Percentiles rank a stretch among this genome's conserved stretches.
Conservation (phyloP, 2,329 filamentous ascomycete genomes). For the Fragosphaeria purpurea region DNA sequence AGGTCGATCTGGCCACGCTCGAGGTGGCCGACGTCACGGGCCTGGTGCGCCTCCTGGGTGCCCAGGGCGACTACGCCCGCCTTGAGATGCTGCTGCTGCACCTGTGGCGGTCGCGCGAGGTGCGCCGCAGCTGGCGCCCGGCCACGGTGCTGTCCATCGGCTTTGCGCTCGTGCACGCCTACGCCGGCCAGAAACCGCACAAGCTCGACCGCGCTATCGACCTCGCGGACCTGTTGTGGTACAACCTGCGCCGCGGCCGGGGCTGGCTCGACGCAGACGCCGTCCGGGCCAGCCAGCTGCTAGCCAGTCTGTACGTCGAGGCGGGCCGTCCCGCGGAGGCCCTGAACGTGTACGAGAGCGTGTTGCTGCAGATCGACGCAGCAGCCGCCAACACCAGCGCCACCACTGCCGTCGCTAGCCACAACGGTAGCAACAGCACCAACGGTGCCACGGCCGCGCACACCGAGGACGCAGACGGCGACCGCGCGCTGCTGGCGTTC, state of each 20-base stretch:
- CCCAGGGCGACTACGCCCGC: constrained; percentile 35
- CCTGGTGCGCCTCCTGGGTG: constrained; percentile 35
- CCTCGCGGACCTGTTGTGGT: constrained; percentile 23
- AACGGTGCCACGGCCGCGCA: background rate
- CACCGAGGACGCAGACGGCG: constrained; percentile 6
- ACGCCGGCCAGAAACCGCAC: constrained; percentile 15
- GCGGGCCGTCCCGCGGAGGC: constrained; percentile 19
- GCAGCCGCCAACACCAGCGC: background rate
- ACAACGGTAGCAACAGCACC: background rate
- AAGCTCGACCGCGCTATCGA: constrained; percentile 20
- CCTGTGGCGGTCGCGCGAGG: constrained; percentile 25
- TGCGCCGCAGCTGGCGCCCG: constrained; percentile 22
- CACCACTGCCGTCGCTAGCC: no score
- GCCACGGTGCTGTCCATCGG: constrained; percentile 21
- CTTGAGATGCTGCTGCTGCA: constrained; percentile 28
- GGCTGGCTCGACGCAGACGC: constrained; percentile 21
- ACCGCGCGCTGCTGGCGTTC: constrained; percentile 11
- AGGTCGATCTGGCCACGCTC: constrained; percentile 34
- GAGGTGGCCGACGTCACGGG: constrained; percentile 33
- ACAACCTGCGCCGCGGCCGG: constrained; percentile 24
- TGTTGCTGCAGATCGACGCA: constrained; percentile 18
- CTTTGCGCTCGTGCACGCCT: constrained; percentile 22
- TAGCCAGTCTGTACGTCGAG: constrained; percentile 19
- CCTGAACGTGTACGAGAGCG: constrained; percentile 19
- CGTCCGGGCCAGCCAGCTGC: constrained; percentile 19